These are phyloP conservation scores for Pezizomycotina sp. DNA, from an alignment of 2,329 filamentous ascomycete species.

Conservation along the genomic window DNA sequence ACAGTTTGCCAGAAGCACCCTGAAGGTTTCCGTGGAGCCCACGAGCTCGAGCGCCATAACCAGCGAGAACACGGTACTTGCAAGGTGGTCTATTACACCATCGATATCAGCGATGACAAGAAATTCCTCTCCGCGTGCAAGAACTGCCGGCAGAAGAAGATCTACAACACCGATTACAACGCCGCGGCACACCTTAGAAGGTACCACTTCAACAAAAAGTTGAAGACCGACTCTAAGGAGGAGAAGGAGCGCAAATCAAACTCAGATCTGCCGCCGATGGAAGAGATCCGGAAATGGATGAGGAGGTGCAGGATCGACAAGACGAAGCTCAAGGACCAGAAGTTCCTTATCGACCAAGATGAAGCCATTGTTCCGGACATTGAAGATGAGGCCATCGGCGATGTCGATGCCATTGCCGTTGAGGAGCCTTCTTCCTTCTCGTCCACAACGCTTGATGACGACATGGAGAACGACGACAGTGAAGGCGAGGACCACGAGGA, in stretches of 20 bases:
- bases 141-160: constrained; percentile 57
- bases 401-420: too few species aligned
- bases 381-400: too few species aligned
- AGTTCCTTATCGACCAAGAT: constrained; percentile 16
- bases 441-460: too few species aligned
- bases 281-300: constrained; percentile 45
- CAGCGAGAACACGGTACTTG: constrained; percentile 47
- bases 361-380: too few species aligned
- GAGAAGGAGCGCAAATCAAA: constrained; percentile 19
- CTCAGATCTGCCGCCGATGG: constrained; percentile 34
- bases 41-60: constrained; percentile 57
- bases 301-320: constrained; percentile 24
- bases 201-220: constrained; percentile 57
- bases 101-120: constrained; percentile 42
- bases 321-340: constrained; percentile 15
- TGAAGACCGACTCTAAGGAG: constrained; percentile 20
- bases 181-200: constrained; percentile 78
- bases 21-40: constrained; percentile 69
- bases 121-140: constrained; percentile 67
- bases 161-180: constrained; percentile 86
- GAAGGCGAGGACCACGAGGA: too few species aligned
- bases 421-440: too few species aligned
- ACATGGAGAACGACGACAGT: too few species aligned
- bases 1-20: constrained; percentile 52
- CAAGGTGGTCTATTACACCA: constrained; percentile 46